phyloP scores from a whole-genome alignment of 352 stramenopile species.

The Phytopythium montanum region DNA sequence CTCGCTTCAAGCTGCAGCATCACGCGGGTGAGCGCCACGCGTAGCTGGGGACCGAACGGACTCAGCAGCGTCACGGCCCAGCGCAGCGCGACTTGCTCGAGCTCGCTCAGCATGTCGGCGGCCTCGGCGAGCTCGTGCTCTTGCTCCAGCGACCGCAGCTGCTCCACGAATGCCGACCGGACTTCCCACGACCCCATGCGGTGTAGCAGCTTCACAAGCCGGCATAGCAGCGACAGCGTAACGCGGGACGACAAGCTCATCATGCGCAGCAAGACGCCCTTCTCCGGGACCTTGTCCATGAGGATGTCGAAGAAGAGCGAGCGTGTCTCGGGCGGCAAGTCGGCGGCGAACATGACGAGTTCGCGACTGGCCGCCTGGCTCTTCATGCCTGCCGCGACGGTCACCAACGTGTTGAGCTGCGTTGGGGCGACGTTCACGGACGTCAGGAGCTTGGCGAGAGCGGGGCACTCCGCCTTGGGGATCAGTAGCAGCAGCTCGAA shows the following conservation, averaged over 20 bases:
- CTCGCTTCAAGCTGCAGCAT: conserved; percentile 23
- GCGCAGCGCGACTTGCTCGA: conserved; percentile 33
- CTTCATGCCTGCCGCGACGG: conserved; percentile 58
- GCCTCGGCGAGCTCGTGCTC: conserved; percentile 29
- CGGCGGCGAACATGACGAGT: conserved; percentile 52
- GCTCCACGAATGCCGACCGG: conserved; percentile 54
- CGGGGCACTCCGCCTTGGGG: conserved; percentile 56
- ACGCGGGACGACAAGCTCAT: conserved; percentile 47
- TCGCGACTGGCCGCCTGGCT: conserved; percentile 68
- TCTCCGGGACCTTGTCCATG: conserved; percentile 25
- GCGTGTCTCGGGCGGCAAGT: conserved; percentile 33
- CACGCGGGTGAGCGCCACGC: conserved; percentile 27
- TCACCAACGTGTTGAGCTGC: conserved; percentile 40
- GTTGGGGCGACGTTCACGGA: conserved; percentile 36
- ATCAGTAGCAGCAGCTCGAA: conserved; percentile 64
- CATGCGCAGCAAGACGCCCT: conserved; percentile 54
- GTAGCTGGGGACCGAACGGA: conserved; percentile 28
- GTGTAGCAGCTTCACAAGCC: conserved; percentile 39
- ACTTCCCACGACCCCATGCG: conserved; percentile 43
- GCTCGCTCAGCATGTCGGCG: conserved; percentile 26
- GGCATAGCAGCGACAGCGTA: conserved; percentile 30
- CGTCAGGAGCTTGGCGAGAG: conserved; percentile 46
- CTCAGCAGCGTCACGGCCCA: conserved; percentile 42
- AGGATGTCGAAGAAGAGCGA: conserved; percentile 56
- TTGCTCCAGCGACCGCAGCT: conserved; percentile 47